Conservation (phyloP, 1,284 basidiomycete genomes). For the Schizophyllum amplum region DNA sequence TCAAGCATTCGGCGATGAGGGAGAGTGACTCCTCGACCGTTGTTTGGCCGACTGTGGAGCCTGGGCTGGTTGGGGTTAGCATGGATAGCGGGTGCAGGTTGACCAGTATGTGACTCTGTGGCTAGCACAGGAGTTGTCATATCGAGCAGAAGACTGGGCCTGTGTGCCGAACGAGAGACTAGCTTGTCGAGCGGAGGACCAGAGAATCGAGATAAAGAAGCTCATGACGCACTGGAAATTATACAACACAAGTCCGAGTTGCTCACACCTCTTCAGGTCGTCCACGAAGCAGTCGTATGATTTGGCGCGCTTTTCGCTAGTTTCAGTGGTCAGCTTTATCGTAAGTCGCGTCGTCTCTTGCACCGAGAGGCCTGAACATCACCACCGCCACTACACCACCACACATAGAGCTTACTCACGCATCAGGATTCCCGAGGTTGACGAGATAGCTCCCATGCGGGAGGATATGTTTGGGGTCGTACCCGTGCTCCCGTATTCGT, state of each 20-base stretch:
- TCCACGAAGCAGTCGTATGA: conserved; percentile 80
- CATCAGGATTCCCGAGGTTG: conserved; percentile 78
- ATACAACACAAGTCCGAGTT: conserved; percentile 67
- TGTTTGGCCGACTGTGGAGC: conserved; percentile 67
- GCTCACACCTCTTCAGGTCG: conserved; percentile 75
- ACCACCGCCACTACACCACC: background rate
- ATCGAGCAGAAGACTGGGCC: no score
- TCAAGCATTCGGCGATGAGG: conserved; percentile 69
- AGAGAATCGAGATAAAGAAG: no score
- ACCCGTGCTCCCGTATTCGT: conserved; percentile 50
- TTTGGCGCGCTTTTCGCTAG: conserved; percentile 59
- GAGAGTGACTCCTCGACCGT: conserved; percentile 55
- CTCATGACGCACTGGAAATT: conserved; percentile 84
- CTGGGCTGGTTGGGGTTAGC: conserved; percentile 44
- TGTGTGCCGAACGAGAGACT: no score
- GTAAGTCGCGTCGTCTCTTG: no score
- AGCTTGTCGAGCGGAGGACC: no score
- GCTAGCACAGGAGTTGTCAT: no score
- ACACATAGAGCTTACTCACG: conserved; percentile 32
- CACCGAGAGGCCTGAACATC: no score
- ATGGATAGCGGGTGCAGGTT: background rate
- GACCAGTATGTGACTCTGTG: no score
- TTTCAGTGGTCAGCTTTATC: background rate
- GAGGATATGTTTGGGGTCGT: conserved; percentile 51
- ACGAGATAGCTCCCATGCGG: conserved; percentile 85